Conservation (phyloP, 768 basidiomycete genomes). For the Suillus tomentosus region DNA sequence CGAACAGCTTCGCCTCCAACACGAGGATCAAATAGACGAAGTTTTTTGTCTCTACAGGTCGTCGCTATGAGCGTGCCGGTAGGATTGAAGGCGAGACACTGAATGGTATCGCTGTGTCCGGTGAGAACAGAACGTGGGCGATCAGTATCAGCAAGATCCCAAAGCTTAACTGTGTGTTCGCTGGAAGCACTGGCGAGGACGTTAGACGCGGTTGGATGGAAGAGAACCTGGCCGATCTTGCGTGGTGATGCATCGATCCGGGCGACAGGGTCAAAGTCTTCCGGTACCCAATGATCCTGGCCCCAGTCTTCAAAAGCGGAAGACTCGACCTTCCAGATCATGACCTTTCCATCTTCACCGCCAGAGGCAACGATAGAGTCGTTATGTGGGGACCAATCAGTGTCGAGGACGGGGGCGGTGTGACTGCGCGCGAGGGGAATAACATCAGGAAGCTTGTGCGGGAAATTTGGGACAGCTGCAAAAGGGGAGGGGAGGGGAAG, state of each 20-base stretch:
- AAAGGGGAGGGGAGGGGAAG: conserved; percentile 82
- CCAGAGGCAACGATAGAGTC: conserved; percentile 89
- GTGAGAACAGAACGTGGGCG: conserved; percentile 58
- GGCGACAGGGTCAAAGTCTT: conserved; percentile 84
- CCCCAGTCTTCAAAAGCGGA: conserved; percentile 82
- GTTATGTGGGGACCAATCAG: conserved; percentile 94
- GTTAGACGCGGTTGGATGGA: conserved; percentile 88
- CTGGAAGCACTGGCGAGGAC: conserved; percentile 81
- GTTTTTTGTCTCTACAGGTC: conserved; percentile 90
- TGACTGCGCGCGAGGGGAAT: conserved; percentile 90
- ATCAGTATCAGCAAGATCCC: conserved; percentile 83
- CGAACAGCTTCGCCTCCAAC: conserved; percentile 80
- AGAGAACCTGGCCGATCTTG: conserved; percentile 92
- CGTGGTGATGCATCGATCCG: conserved; percentile 78
- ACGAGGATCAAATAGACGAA: conserved; percentile 91
- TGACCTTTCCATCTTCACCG: conserved; percentile 92
- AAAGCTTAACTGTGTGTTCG: conserved; percentile 87
- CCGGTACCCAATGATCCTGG: conserved; percentile 76
- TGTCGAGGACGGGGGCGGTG: conserved; percentile 86
- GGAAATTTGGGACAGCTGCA: conserved; percentile 51
- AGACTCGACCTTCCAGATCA: conserved; percentile 85
- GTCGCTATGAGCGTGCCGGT: conserved; percentile 84
- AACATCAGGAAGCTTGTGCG: conserved; percentile 86
- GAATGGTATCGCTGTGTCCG: conserved; percentile 88
- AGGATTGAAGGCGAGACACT: conserved; percentile 79